Evolutionary conservation across 257 asterid species (phyloP).

Genomic region (Nicotiana otophora): DNA sequence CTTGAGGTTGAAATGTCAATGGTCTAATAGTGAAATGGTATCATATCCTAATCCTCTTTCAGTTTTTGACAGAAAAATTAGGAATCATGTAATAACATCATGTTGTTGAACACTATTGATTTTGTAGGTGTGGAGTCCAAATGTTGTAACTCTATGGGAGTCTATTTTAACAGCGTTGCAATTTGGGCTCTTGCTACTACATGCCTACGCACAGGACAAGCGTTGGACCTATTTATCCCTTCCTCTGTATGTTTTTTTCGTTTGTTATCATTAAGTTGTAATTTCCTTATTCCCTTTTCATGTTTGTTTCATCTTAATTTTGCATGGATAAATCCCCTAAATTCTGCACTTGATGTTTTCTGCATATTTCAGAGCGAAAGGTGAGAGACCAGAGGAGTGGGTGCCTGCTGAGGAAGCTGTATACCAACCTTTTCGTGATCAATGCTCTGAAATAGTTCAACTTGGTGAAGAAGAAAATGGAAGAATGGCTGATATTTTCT

Average conservation of each 20-base stretch:
- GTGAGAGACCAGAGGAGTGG: slow-evolving; percentile 91
- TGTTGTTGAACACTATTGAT: slow-evolving; percentile 3
- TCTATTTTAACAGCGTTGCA: slow-evolving; percentile 80
- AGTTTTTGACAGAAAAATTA: background rate
- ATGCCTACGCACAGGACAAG: slow-evolving; percentile 95
- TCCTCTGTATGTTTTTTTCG: slow-evolving; percentile 60
- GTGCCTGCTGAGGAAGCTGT: slow-evolving; percentile 62
- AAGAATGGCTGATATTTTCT: slow-evolving; percentile 45
- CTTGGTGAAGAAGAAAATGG: slow-evolving; percentile 30
- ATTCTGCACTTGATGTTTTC: slow-evolving; percentile 4
- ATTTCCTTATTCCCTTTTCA: background rate
- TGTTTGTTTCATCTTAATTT: background rate
- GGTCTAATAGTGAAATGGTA: background rate
- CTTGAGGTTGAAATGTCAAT: background rate
- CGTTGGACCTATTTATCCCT: slow-evolving; percentile 89
- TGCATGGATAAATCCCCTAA: background rate
- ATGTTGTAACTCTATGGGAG: slow-evolving; percentile 74
- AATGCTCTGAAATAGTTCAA: slow-evolving; percentile 30
- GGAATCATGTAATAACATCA: background rate
- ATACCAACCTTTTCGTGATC: slow-evolving; percentile 20
- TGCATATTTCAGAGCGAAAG: slow-evolving; percentile 41
- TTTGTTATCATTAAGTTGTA: background rate
- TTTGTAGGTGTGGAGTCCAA: slow-evolving; percentile 87
- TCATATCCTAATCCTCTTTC: background rate
- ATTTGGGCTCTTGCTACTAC: slow-evolving; percentile 68